Evolutionary conservation across 345 rosid species (phyloP).

Genomic region (Citrus inodora): DNA sequence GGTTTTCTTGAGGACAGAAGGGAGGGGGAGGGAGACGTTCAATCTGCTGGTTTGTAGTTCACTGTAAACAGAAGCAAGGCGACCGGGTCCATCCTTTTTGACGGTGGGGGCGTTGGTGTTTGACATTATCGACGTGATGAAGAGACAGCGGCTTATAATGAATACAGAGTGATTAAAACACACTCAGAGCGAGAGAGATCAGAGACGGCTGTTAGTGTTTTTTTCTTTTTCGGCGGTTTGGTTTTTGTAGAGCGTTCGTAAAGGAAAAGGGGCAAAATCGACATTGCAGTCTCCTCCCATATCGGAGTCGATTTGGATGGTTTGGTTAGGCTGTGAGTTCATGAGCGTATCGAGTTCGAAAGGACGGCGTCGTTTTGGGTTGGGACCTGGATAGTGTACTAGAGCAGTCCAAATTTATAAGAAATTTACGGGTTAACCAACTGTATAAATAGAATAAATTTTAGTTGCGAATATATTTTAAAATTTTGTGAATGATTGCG

Average conservation of each 20-base stretch:
- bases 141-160: background rate
- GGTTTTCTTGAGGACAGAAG: conserved; percentile 34
- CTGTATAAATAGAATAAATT: too few relatives aligned
- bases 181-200: background rate
- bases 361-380: background rate
- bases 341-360: background rate
- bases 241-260: background rate
- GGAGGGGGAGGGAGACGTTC: conserved; percentile 34
- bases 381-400: too few relatives aligned
- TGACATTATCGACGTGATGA: background rate
- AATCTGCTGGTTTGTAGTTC: conserved; percentile 38
- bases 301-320: background rate
- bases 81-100: conserved; percentile 14
- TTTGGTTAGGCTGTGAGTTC: background rate
- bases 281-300: background rate
- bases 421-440: too few relatives aligned
- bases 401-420: too few relatives aligned
- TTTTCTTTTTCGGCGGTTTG: background rate
- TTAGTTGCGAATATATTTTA: too few relatives aligned
- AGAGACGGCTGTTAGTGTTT: background rate
- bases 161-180: background rate
- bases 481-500: too few relatives aligned
- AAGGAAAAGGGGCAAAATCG: background rate
- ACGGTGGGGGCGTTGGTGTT: background rate
- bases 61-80: conserved; percentile 32